These are phyloP conservation scores for Heterobasidion parviporum DNA, from an alignment of 1,284 basidiomycete genomes.

Conservation along the genomic window DNA sequence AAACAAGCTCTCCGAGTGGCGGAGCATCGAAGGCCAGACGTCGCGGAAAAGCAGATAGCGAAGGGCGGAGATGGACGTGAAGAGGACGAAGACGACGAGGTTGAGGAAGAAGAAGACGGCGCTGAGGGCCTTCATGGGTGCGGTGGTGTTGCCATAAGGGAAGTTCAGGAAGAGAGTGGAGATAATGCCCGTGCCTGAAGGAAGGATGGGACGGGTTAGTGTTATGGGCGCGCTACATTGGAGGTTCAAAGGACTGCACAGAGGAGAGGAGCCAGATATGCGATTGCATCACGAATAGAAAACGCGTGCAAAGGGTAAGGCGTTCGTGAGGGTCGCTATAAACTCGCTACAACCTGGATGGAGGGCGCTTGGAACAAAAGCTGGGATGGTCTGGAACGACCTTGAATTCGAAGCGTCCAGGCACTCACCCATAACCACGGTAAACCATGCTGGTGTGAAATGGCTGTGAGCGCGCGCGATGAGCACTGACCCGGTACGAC, in stretches of 20 bases:
- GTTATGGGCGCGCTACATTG: background rate
- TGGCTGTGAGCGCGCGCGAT: constrained; percentile 15
- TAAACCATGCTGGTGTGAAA: constrained; percentile 44
- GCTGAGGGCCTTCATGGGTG: constrained; percentile 28
- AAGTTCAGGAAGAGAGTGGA: constrained; percentile 46
- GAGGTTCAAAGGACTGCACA: background rate
- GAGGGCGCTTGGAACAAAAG: too few species aligned
- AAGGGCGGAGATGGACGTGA: constrained; percentile 35
- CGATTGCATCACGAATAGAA: background rate
- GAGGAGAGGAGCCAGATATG: background rate
- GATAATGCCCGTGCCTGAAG: constrained; percentile 46
- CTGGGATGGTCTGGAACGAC: too few species aligned
- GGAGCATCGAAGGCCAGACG: constrained; percentile 46
- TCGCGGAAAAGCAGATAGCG: constrained; percentile 53
- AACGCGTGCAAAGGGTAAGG: too few species aligned
- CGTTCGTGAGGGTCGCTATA: too few species aligned
- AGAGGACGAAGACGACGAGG: constrained; percentile 49
- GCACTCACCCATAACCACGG: constrained; percentile 42
- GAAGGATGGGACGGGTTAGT: background rate
- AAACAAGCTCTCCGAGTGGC: constrained; percentile 64
- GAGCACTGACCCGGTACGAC: too few species aligned
- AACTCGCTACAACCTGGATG: too few species aligned
- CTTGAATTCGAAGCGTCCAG: background rate
- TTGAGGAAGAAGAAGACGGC: constrained; percentile 63
- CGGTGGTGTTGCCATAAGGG: constrained; percentile 38